phyloP scores from a whole-genome alignment of 345 rosid species.

The Syzygium jambos region DNA sequence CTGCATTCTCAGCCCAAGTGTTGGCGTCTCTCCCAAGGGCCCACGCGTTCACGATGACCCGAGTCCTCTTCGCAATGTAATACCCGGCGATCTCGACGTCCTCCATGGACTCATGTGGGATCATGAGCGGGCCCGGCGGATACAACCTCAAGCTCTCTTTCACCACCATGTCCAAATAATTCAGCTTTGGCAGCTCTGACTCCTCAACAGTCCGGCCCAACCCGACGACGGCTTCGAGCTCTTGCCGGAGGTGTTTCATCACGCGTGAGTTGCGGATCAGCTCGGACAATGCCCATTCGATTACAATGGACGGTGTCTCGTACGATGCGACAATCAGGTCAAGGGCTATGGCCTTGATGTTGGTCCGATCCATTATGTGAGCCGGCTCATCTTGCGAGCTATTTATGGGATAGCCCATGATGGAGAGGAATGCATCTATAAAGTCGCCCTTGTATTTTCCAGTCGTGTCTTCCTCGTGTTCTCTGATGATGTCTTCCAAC shows the following conservation, averaged over 20 bases:
- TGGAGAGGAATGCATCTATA: not conserved
- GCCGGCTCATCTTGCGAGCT: not conserved
- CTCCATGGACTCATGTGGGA: conserved; percentile 1
- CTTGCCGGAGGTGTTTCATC: conserved; percentile 10
- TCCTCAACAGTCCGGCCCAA: conserved; percentile 13
- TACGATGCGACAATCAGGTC: conserved; percentile 15
- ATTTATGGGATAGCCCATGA: not conserved
- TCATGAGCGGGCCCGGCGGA: not conserved
- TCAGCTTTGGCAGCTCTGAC: not conserved
- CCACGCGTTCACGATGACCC: not conserved
- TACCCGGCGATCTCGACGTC: not conserved
- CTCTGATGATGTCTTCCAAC: not conserved
- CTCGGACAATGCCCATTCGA: conserved; percentile 26
- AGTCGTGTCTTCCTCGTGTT: not conserved
- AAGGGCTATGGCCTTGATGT: conserved; percentile 14
- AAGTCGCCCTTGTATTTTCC: not conserved
- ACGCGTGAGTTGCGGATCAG: conserved; percentile 9
- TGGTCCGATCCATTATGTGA: not conserved
- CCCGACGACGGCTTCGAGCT: conserved; percentile 11
- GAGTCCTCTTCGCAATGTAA: not conserved
- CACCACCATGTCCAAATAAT: conserved; percentile 13
- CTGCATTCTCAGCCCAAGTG: no score
- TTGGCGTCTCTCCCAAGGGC: conserved; percentile 3
- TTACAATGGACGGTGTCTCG: conserved; percentile 1
- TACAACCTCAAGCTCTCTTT: conserved; percentile 1